Evolutionary conservation across 2,329 filamentous ascomycete genomes (phyloP), one percentile per base, ranked within the genome.

Genomic region (Ophiosphaerella herpotricha): DNA sequence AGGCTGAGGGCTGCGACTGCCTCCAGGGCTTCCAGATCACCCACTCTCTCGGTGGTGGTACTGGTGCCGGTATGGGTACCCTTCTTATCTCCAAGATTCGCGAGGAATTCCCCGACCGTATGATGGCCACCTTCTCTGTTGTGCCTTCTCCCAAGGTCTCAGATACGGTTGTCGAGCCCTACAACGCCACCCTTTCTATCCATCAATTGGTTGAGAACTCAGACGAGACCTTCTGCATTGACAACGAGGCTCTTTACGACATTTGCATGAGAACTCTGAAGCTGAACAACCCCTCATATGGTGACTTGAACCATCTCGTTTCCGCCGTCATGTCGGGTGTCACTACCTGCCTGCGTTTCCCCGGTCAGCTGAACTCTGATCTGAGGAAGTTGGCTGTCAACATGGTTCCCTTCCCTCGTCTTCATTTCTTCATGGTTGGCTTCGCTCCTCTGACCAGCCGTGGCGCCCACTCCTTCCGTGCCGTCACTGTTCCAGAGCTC

Each of bases 351-450:
- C 84, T 99, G 75, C 94, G 94, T 80, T 99, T 99, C 90, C 94
- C 94, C 50, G 94, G 94, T 77, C 94, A 99, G 85, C 89, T 99
- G 67, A 99, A 99, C 90, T 99, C 94, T 75, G 94, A 99, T 78
- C 90, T 99, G 68, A 91, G 94, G 83, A 99, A 99, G 85, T 82
- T 99, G 74, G 94, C 94, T 67, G 94, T 99, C 80, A 99, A 99
- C 90, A 99, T 99, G 85, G 94, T 99, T 80, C 94, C 94, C 59
- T 99, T 99, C 90, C 94, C 94, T 67, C 94, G 94, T 91, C 91
- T 99, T 60, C 94, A 99, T 82, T 99, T 99, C 88, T 99, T 99
- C 88, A 99, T 99, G 94, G 94, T 99, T 77, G 94, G 94, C 78
- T 99, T 99, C 77, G 93, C 94, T 79, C 94, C 94, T 75, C 86